Percentiles rank a stretch among this genome's conserved stretches.
phyloP scores from a whole-genome alignment of 345 rosid genomes.

The Melastoma malabathricum region DNA sequence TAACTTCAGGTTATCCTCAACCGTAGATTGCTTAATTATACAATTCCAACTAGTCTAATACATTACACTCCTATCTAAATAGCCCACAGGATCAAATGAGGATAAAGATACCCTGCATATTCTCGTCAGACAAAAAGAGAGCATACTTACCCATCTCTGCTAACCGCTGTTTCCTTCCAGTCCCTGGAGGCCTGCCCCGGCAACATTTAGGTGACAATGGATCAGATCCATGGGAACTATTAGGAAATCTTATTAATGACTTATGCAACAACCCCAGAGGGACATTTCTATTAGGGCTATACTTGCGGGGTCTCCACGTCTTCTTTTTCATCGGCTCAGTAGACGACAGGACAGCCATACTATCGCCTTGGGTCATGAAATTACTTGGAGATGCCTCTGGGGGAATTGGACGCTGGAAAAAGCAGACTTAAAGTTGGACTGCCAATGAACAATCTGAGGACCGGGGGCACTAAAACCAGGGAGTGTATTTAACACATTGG shows the following conservation, averaged over 20 bases:
- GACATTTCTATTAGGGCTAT: constrained; percentile 74
- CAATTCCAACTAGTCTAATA: neutral
- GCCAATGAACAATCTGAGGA: constrained; percentile 35
- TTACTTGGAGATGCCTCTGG: constrained; percentile 37
- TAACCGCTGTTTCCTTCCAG: constrained; percentile 88
- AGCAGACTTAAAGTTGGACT: constrained; percentile 21
- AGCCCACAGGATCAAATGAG: neutral
- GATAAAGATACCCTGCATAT: neutral
- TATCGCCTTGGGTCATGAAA: constrained; percentile 38
- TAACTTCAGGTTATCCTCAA: too few relatives aligned
- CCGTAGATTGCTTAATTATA: too few relatives aligned
- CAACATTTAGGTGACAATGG: constrained; percentile 39
- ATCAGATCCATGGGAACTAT: constrained; percentile 42
- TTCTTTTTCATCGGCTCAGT: constrained; percentile 73
- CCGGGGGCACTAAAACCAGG: constrained; percentile 48
- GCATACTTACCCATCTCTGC: constrained; percentile 64
- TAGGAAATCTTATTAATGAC: constrained; percentile 33
- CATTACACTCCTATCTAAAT: neutral
- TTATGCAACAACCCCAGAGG: constrained; percentile 69
- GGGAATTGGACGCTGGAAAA: constrained; percentile 37
- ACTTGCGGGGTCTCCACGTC: constrained; percentile 93
- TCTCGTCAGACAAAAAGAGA: neutral
- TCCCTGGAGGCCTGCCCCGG: constrained; percentile 92
- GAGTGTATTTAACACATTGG: constrained; percentile 40
- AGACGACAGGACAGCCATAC: constrained; percentile 30